Evolutionary conservation across 1,139 yeast genomes (phyloP).

Genomic region (Debaryomycetaceae sp.): DNA sequence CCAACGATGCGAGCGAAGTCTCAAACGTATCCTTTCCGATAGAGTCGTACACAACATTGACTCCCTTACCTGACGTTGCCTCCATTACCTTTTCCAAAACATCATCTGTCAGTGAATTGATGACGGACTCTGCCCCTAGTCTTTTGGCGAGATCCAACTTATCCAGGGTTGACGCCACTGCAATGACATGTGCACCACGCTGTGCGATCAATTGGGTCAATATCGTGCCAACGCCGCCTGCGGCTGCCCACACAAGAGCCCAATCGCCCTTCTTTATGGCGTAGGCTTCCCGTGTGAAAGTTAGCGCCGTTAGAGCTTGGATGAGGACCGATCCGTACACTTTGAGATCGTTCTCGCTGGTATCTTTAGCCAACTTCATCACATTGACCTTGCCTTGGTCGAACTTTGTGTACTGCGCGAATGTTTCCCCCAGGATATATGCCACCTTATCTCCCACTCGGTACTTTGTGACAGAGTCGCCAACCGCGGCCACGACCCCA

Average conservation of each 20-base stretch:
- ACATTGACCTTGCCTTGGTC: slow-evolving; percentile 19
- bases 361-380: slow-evolving; percentile 37
- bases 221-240: slow-evolving; percentile 82
- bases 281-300: slow-evolving; percentile 58
- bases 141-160: slow-evolving; percentile 49
- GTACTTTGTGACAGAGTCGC: slow-evolving; percentile 43
- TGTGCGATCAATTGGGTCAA: slow-evolving; percentile 50
- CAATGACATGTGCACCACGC: slow-evolving; percentile 73
- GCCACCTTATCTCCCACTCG: slow-evolving; percentile 67
- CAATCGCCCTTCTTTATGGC: slow-evolving; percentile 56
- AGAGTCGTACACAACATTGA: slow-evolving; percentile 63
- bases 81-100: slow-evolving; percentile 49
- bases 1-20: slow-evolving; percentile 47
- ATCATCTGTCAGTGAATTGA: slow-evolving; percentile 50
- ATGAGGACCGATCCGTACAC: slow-evolving; percentile 49
- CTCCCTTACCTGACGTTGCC: slow-evolving; percentile 64
- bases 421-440: slow-evolving; percentile 40
- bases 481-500: slow-evolving; percentile 64
- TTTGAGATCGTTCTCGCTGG: slow-evolving; percentile 24
- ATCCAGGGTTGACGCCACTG: slow-evolving; percentile 67
- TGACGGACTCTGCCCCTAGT: slow-evolving; percentile 65
- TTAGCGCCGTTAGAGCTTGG: slow-evolving; percentile 73
- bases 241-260: slow-evolving; percentile 80
- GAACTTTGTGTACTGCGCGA: slow-evolving; percentile 62
- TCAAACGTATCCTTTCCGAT: slow-evolving; percentile 76